Base-by-base conservation (phyloP, 306 rosid species). In the Spatholobus suberectus region DNA sequence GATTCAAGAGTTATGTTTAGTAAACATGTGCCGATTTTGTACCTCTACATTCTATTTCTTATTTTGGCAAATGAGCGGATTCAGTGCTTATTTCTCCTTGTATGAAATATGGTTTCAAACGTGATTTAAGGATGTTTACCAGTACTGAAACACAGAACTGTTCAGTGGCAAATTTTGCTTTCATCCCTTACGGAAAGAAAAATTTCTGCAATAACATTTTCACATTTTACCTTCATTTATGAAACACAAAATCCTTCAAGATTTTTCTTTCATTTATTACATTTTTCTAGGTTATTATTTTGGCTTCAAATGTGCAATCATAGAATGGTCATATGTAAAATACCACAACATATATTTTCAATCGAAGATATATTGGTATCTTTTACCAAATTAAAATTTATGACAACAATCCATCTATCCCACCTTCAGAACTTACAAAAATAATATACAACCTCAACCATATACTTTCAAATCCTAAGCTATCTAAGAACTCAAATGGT, bases 381-480 rank as follows among this genome's bases (percentile, higher is more conserved):
- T 85, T 89, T 69, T 80, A 85, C 91, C 83, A 75, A 81, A 78
- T 52, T 54, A 84, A 89, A 63, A 82, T 90, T 94, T 84, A 89
- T 93, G 88, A 89, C 91, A 90, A 71, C 90, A 92, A 91, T 80
- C 95, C 91, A 81, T 85, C 91, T 86, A 89, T 85, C 92, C 93
- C 90, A 93, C 80, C 87, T 82, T 40, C 79, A 88, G 82, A 89
- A 85, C 89, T 90, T 87, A 85, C 97, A 95, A 95, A 91, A 95
- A 88, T 90, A 93, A 92, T 96, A 96, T 96, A 93, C 97, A 96
- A 89, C 92, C 94, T 87, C 94, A 95, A 95, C 90, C 90, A 93
- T 86, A 92, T 86, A 90, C 83, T 85, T 91, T 85, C 87, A 85
- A 90, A 86, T 89, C 93, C 97, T 90, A 92, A 87, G 74, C 89